phyloP scores from a whole-genome alignment of 1,139 yeast genomes.

The Ogataea hybrid region DNA sequence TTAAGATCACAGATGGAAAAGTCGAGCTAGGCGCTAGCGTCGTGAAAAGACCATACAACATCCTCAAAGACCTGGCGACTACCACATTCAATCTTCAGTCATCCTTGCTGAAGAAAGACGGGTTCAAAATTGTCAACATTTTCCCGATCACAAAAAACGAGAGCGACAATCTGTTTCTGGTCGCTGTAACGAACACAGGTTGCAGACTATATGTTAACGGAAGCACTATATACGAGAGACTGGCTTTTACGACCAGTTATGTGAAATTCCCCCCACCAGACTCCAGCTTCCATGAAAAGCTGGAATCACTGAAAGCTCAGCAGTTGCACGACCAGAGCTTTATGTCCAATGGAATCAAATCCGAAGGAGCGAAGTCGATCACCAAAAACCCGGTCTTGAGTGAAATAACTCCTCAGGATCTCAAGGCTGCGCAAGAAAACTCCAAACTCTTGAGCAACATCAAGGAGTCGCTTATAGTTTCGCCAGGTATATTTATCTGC shows the following conservation, averaged over 20 bases:
- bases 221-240: conserved; percentile 33
- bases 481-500: conserved; percentile 80
- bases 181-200: conserved; percentile 86
- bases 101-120: conserved; percentile 31
- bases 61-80: conserved; percentile 58
- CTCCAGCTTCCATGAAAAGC: conserved; percentile 53
- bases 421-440: conserved; percentile 33
- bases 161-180: conserved; percentile 67
- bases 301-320: conserved; percentile 36
- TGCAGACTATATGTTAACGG: conserved; percentile 73
- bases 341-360: conserved; percentile 14
- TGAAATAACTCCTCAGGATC: conserved; percentile 28
- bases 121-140: conserved; percentile 58
- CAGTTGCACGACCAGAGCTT: conserved; percentile 40
- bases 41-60: conserved; percentile 44
- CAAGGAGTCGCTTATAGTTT: conserved; percentile 52
- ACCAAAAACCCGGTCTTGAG: conserved; percentile 25
- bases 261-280: conserved; percentile 78
- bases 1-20: conserved; percentile 26
- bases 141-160: conserved; percentile 62
- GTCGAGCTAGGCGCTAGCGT: conserved; percentile 36
- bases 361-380: conserved; percentile 19
- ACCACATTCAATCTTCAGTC: conserved; percentile 37
- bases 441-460: conserved; percentile 43
- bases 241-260: conserved; percentile 47